Evolutionary conservation across 345 rosid genomes (phyloP), one percentile per base, ranked within the genome.

Genomic region (Lepidium aucheri): DNA sequence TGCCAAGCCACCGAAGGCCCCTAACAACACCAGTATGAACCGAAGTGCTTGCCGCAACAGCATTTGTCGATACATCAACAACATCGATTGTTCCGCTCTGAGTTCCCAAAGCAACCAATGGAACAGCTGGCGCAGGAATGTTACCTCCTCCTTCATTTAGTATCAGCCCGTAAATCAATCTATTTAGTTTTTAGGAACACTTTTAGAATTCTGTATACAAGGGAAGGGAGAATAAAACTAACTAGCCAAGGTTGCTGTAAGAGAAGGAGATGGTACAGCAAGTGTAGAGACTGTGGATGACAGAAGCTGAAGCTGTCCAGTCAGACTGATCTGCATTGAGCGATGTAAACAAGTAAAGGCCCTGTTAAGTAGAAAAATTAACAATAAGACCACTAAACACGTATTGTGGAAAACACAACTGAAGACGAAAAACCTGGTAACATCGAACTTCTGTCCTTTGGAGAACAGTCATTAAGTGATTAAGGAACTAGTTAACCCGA

Each of bases 91-190:
- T 84, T 64, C 98, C 99, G 41, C 80, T 81, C 73, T 90, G 96
- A 78, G 96, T 94, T 75, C 99, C 99, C 83, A 94, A 76, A 82
- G 97, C 97, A 74, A 94, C 97, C 78, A 94, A 77, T 28, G 99
- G 97, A 80, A 94, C 95, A 68, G 97, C 89, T 45, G 84, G 83
- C 41, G 99, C 95, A 67, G 99, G 95, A 81, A 69, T 74, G 77
- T 83, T 88, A 63, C 96, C 99, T 51, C 96, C 96, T 76, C 98
- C 98, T 91, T 75, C 80, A 73, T 14, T 35, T 57, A 14, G 79
- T 57, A 74, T 59, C 38, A 76, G 63, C 45, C 55, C 58, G 40
- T 53, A 75, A 65, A 64, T 69, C 61, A 72, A 53, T 71, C 57
- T 22, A n/a, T 24, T 63, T 43, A 60, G 32, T 26, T 34, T 53